Conservation (phyloP, 2,329 filamentous ascomycete genomes). For the Ceratocystiopsis brevicomis region DNA sequence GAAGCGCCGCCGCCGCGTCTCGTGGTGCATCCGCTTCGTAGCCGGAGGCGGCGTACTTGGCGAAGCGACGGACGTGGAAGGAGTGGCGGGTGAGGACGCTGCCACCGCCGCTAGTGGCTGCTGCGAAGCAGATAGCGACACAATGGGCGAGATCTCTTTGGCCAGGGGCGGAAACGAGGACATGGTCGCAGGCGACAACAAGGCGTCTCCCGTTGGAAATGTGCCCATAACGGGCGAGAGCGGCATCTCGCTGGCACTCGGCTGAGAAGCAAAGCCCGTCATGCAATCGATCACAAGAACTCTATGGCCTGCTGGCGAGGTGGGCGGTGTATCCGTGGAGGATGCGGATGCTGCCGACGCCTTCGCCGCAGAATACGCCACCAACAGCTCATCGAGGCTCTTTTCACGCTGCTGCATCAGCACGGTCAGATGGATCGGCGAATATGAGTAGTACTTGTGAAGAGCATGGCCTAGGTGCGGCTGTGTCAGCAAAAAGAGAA, state of each 20-base stretch:
- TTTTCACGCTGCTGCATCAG: constrained; percentile 29
- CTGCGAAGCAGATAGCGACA: neutral
- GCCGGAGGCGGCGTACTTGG: neutral
- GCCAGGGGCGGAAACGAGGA: constrained; percentile 7
- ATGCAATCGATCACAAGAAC: constrained; percentile 47
- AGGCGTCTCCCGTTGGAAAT: too few species aligned
- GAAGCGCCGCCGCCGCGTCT: constrained; percentile 36
- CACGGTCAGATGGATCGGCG: constrained; percentile 37
- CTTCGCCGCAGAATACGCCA: constrained; percentile 14
- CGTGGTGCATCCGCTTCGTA: constrained; percentile 34
- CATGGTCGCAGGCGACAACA: constrained; percentile 3
- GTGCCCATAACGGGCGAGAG: constrained; percentile 28
- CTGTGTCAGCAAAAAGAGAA: too few species aligned
- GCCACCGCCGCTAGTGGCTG: neutral
- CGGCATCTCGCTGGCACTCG: constrained; percentile 25
- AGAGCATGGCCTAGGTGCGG: constrained; percentile 34
- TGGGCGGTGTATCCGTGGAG: neutral
- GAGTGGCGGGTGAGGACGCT: neutral
- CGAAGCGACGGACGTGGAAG: neutral
- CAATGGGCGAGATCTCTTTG: constrained; percentile 9
- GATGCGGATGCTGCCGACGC: constrained; percentile 11
- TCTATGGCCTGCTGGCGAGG: constrained; percentile 6
- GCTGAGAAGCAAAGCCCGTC: constrained; percentile 29
- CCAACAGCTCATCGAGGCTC: constrained; percentile 28
- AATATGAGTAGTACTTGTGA: constrained; percentile 43